Base-by-base conservation (phyloP, 805 yeast genomes). In the Lipomyces yamadae region DNA sequence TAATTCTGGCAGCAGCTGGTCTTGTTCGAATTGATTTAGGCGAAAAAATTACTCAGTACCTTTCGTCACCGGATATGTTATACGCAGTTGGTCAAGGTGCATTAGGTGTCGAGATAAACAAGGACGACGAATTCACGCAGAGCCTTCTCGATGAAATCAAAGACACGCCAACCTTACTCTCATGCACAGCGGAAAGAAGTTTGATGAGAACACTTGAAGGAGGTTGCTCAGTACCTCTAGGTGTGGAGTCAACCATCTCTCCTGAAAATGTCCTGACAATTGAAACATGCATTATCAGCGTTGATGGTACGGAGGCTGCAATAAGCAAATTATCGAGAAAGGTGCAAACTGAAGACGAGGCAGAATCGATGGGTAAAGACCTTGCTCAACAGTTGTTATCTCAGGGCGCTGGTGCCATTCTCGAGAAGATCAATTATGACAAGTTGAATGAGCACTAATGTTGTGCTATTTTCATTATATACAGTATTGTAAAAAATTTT, bases 51-150 rank as follows among this genome's bases (percentile, higher is more conserved):
- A 87, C 97, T 4, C 82, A 84, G 69, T 83, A 82, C 70, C 82
- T 95, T 69, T 86, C 88, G 64, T 83, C 87, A 4, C 89, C 91
- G 42, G 90, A 88, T 63, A 91, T 94, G 97, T 89, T 87, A 76
- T 91, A 94, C 76, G 97, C 99, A 0, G 97, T 95, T 57, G 99
- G 99, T n/a, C 99, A 95, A 80, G 99, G 99, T 70, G 98, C 98
- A 0, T 79, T 95, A 56, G 99, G 98, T 24, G 81, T 95, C 34
- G 99, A 95, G 79, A 91, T 94, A 72, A 84, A 96, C 73, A 83
- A 83, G 66, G 84, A 83, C 66, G 97, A 95, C 77, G 74, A 77
- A 4, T 79, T 81, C 60, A 85, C 90, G 78, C 80, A 80, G 72
- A 78, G 82, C 63, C 81, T 93, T 24, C 84, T 96, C 72, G 77